These are phyloP conservation scores for Hyaloscypha finlandica DNA, from an alignment of 495 filamentous ascomycete species.

Conservation along the genomic window DNA sequence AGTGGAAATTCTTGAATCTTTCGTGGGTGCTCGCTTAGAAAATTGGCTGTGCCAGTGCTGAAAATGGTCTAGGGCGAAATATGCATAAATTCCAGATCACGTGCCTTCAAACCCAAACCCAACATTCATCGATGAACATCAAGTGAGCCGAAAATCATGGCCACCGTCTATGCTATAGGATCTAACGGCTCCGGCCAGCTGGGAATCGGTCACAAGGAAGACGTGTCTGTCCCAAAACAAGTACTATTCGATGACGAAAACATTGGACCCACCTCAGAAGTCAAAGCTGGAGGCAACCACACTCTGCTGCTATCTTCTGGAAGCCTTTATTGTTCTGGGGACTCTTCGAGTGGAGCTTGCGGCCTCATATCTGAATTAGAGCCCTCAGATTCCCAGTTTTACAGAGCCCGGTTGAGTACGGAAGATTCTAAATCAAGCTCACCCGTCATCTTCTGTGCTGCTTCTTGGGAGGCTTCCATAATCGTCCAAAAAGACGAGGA, in stretches of 20 bases:
- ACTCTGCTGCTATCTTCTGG: constrained; percentile 68
- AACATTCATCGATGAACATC: background rate
- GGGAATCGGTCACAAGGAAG: constrained; percentile 72
- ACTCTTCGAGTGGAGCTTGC: constrained; percentile 56
- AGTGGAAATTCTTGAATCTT: too few species aligned
- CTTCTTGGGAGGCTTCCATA: constrained; percentile 75
- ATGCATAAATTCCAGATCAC: too few species aligned
- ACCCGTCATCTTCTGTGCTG: constrained; percentile 49
- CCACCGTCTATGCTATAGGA: constrained; percentile 74
- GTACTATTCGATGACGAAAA: constrained; percentile 49
- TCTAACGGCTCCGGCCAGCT: constrained; percentile 92
- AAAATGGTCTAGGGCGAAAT: constrained; percentile 9
- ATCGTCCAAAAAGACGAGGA: constrained; percentile 50
- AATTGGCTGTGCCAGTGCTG: background rate
- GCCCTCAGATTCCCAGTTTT: constrained; percentile 26
- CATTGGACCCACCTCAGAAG: constrained; percentile 27
- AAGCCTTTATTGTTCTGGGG: constrained; percentile 63
- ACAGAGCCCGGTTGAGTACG: constrained; percentile 9
- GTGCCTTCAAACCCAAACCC: too few species aligned
- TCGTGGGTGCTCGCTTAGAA: background rate
- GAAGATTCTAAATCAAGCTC: constrained; percentile 28
- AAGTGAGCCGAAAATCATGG: constrained; percentile 32
- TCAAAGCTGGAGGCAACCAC: constrained; percentile 85
- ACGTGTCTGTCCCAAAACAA: constrained; percentile 66
- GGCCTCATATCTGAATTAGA: constrained; percentile 44